Evolutionary conservation across 2,329 filamentous ascomycete species (phyloP).

Genomic region (Harringtonia lauricola): DNA sequence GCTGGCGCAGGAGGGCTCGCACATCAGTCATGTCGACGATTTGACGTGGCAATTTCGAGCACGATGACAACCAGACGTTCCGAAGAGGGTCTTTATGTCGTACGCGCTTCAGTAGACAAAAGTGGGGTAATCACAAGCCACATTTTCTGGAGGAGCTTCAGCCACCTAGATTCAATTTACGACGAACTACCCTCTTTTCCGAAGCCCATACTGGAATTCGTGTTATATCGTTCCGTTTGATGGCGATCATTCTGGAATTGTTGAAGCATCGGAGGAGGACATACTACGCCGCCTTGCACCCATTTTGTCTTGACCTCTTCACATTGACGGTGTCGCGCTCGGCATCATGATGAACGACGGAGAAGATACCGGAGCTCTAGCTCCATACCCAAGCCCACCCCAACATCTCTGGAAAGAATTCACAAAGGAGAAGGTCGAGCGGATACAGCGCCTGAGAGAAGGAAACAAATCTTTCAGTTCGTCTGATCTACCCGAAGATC

Average conservation of each 20-base stretch:
- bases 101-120: neutral
- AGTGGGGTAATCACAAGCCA: neutral
- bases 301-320: no score
- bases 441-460: constrained; percentile 33
- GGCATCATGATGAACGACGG: constrained; percentile 55
- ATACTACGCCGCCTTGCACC: no score
- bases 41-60: no score
- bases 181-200: neutral
- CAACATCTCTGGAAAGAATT: constrained; percentile 77
- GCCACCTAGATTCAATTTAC: neutral
- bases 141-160: neutral
- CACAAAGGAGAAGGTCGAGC: constrained; percentile 60
- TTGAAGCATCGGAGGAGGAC: no score
- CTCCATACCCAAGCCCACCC: constrained; percentile 62
- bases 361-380: constrained; percentile 14
- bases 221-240: no score
- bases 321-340: no score
- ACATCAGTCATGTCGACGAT: constrained; percentile 59
- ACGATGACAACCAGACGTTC: no score
- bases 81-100: no score
- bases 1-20: constrained; percentile 66
- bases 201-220: no score
- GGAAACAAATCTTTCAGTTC: constrained; percentile 17
- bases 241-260: no score
- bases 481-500: constrained; percentile 54